phyloP scores from a whole-genome alignment of 257 asterid genomes.

The Scutellaria barbata region DNA sequence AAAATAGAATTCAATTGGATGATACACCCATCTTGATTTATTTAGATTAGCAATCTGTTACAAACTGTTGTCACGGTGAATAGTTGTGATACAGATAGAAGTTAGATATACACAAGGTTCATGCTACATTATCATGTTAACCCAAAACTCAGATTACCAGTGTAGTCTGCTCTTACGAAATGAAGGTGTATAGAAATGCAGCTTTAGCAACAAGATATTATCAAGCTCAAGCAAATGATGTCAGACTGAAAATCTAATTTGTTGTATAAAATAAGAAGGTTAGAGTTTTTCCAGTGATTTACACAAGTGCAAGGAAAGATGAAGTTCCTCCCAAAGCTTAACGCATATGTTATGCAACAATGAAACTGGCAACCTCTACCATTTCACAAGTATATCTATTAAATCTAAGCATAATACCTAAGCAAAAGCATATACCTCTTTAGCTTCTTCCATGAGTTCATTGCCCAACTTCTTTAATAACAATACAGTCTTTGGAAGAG shows the following conservation, averaged over 20 bases:
- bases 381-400: conserved; percentile 19
- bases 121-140: not conserved
- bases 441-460: conserved; percentile 97
- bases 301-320: conserved; percentile 8
- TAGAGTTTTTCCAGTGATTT: conserved; percentile 8
- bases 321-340: conserved; percentile 13
- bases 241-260: conserved; percentile 17
- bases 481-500: conserved; percentile 87
- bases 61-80: conserved; percentile 25
- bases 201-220: conserved; percentile 13
- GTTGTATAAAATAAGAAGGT: not conserved
- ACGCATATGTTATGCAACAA: conserved; percentile 25
- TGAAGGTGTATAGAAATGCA: conserved; percentile 9
- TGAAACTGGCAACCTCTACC: conserved; percentile 13
- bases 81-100: conserved; percentile 10
- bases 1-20: conserved; percentile 4
- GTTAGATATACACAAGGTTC: conserved; percentile 14
- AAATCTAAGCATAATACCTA: conserved; percentile 20
- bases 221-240: conserved; percentile 25
- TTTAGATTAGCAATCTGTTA: not conserved
- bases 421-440: conserved; percentile 63
- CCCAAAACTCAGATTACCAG: conserved; percentile 13
- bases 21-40: conserved; percentile 2
- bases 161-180: conserved; percentile 8
- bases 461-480: conserved; percentile 90